Percentiles rank a stretch among this genome's conserved stretches.
These are phyloP conservation scores for Suillus clintonianus DNA, from an alignment of 768 basidiomycete genomes.

Conservation along the genomic window DNA sequence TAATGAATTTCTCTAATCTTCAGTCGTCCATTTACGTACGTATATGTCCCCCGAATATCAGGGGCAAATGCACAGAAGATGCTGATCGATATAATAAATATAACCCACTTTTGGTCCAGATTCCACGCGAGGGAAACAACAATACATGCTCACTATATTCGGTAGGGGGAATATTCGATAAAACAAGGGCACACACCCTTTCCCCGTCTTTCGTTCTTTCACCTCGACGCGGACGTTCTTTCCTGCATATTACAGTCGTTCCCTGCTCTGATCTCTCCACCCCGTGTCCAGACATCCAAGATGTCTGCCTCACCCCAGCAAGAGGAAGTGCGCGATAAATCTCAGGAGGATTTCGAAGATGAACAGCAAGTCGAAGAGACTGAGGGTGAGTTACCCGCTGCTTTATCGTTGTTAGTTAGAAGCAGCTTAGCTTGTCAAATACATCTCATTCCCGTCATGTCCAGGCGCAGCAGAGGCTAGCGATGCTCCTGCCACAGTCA, in stretches of 20 bases:
- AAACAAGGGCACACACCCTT: constrained; percentile 68
- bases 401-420: constrained; percentile 14
- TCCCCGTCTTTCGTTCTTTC: constrained; percentile 58
- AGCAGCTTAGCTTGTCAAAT: constrained; percentile 12
- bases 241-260: constrained; percentile 19
- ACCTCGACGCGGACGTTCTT: constrained; percentile 38
- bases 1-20: constrained; percentile 39
- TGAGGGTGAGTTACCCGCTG: constrained; percentile 28
- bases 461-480: constrained; percentile 43
- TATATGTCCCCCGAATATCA: constrained; percentile 55
- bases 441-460: constrained; percentile 23
- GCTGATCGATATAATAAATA: constrained; percentile 59
- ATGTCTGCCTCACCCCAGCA: constrained; percentile 68
- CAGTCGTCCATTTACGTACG: constrained; percentile 57
- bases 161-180: constrained; percentile 72
- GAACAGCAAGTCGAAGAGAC: constrained; percentile 35
- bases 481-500: constrained; percentile 43
- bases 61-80: constrained; percentile 54
- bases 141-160: constrained; percentile 67
- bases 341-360: constrained; percentile 59
- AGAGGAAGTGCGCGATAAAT: constrained; percentile 56
- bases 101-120: constrained; percentile 53
- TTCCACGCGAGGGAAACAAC: constrained; percentile 73
- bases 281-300: constrained; percentile 22
- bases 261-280: constrained; percentile 17